phyloP scores from a whole-genome alignment of 139 green algal genomes.

The Chlamydomonas sp. region DNA sequence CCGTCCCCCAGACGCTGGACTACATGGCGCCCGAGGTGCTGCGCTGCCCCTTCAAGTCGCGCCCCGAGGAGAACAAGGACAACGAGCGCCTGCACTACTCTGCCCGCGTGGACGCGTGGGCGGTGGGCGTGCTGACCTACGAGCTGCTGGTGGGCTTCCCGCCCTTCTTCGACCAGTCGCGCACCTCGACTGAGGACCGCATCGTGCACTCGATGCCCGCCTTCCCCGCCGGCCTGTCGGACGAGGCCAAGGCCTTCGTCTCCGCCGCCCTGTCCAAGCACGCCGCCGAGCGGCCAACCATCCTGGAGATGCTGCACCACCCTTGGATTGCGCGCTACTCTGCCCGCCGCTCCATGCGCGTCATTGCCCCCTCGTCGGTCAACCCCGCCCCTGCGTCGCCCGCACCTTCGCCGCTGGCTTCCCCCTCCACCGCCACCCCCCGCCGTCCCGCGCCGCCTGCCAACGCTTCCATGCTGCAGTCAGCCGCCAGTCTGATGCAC shows the following conservation, averaged over 20 bases:
- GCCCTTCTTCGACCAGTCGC: constrained; percentile 77
- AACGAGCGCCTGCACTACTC: constrained; percentile 65
- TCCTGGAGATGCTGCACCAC: constrained; percentile 65
- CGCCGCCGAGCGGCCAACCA: constrained; percentile 49
- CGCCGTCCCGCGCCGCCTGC: constrained; percentile 18
- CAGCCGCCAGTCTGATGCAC: background rate
- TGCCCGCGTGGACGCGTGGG: constrained; percentile 86
- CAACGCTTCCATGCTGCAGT: background rate
- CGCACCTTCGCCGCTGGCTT: background rate
- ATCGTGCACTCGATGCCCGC: constrained; percentile 51
- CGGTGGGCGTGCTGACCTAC: constrained; percentile 87
- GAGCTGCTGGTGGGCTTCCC: constrained; percentile 87
- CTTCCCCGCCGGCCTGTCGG: constrained; percentile 47
- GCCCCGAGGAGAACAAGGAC: constrained; percentile 79
- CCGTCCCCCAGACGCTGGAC: constrained; percentile 38
- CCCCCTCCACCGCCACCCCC: constrained; percentile 4
- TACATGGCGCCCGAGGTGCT: constrained; percentile 70
- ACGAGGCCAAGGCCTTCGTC: constrained; percentile 58
- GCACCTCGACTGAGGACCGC: constrained; percentile 57
- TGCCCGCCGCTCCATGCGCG: constrained; percentile 51
- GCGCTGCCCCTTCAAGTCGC: constrained; percentile 73
- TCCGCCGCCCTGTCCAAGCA: constrained; percentile 57
- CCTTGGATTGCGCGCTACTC: constrained; percentile 62
- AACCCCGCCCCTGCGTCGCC: background rate
- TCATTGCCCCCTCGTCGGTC: background rate